These are phyloP conservation scores for Puccinellia tenuiflora DNA, from an alignment of 176 grass and related monocot genomes.

Conservation along the genomic window DNA sequence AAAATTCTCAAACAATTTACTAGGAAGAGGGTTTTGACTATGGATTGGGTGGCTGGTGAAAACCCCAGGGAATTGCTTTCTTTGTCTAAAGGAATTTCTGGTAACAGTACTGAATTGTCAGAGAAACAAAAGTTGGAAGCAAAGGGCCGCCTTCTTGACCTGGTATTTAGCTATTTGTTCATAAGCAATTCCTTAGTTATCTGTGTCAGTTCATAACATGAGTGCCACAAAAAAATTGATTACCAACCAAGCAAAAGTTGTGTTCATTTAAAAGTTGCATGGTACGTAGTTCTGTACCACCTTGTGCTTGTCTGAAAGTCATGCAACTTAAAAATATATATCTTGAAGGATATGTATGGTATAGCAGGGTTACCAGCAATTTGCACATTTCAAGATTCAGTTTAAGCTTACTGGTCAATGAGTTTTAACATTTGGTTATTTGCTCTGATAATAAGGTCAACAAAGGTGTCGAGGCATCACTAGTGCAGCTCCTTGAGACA, in stretches of 20 bases:
- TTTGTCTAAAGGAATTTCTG: slow-evolving; percentile 49
- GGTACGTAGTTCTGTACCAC: neutral
- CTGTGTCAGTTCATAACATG: neutral
- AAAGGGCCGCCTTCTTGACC: slow-evolving; percentile 69
- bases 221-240: neutral
- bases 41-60: slow-evolving; percentile 90
- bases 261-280: neutral
- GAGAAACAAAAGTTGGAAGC: slow-evolving; percentile 64
- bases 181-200: neutral
- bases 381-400: slow-evolving; percentile 1
- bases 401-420: neutral
- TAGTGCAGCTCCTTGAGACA: slow-evolving; percentile 94
- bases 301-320: slow-evolving; percentile 4
- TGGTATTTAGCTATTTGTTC: slow-evolving; percentile 46
- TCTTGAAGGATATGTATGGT: neutral
- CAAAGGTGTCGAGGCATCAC: slow-evolving; percentile 78
- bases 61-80: slow-evolving; percentile 76
- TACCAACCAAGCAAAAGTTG: neutral
- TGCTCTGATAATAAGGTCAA: slow-evolving; percentile 62
- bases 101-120: slow-evolving; percentile 13
- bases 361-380: slow-evolving; percentile 7
- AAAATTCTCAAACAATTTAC: slow-evolving; percentile 75
- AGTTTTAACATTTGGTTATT: slow-evolving; percentile 20
- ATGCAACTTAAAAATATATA: neutral
- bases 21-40: slow-evolving; percentile 83